Evolutionary conservation across 257 asterid species (phyloP), one percentile per base, ranked within the genome.

Genomic region (Nemophila menziesii): DNA sequence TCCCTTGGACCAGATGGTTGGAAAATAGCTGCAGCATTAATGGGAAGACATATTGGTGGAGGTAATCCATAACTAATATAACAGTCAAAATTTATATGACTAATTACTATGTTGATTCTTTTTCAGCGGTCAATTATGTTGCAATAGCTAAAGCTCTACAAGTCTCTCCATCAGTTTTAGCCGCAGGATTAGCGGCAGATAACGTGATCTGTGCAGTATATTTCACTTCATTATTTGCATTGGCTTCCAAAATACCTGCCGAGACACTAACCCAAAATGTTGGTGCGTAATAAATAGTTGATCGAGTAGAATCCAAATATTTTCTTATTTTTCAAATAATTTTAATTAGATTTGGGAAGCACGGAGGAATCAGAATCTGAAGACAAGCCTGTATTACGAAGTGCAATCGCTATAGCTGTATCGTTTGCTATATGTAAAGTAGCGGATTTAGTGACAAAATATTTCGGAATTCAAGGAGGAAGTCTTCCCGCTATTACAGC

Each of bases 1-100:
- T 75, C 93, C 1, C 82, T 87, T 24, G 95, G 95, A 41, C 47
- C 48, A 39, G 97, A 87, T 61, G 75, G 78, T 43, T 87, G 97
- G 97, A 87, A 83, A 67, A 83, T 87, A 43, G 97, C 97, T 43
- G 93, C 97, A 48, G 95, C 97, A 14, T 64, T 87, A 11, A 87
- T 87, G 97, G 97, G 97, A 51, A 73, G 97, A 57, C 97, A 87
- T 62, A 83, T 87, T 44, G 97, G 97, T 53, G 97, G 95, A 79
- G 95, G 97, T 86, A 66, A 58, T 36, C 26, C 13, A 22, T 22
- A 33, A 26, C 16, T 16, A 23, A 29, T 12, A 45, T 4, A 7
- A 29, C n/a, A n/a, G n/a, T n/a, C n/a, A n/a, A n/a, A n/a, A n/a
- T n/a, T n/a, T n/a, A n/a, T 19, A 20, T 1, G 15, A 50, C 63